A percentile compares a stretch with the other conserved stretches of the same genome.
Conservation (phyloP, 495 filamentous ascomycete genomes). For the Aspergillus ostianus region DNA sequence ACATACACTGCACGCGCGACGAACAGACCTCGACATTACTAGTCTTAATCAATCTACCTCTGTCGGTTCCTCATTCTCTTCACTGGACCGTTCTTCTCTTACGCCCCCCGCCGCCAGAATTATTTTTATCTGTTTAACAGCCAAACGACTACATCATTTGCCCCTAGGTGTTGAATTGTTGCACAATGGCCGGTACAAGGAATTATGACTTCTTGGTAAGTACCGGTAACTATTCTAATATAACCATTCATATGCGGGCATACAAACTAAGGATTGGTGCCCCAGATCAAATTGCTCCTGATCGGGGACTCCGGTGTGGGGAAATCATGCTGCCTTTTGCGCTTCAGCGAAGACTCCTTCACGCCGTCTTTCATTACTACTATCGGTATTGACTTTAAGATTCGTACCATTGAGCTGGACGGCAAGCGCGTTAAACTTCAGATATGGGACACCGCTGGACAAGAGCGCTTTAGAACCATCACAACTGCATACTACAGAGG, state of each 20-base stretch:
- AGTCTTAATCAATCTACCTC: background rate
- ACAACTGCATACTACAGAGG: conserved; percentile 98
- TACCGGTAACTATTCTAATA: conserved; percentile 11
- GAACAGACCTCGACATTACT: background rate
- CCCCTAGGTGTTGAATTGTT: background rate
- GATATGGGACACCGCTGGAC: conserved; percentile 98
- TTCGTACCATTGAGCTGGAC: conserved; percentile 96
- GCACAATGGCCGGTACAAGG: conserved; percentile 85
- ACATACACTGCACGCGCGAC: background rate
- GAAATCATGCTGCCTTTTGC: conserved; percentile 96
- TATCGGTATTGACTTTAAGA: conserved; percentile 99
- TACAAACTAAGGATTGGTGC: conserved; percentile 9
- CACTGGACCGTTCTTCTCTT: background rate
- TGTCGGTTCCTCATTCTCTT: background rate
- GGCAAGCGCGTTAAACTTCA: conserved; percentile 98
- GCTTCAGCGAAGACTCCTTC: conserved; percentile 99
- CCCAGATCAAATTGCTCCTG: conserved; percentile 94
- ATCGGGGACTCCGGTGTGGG: conserved; percentile 98
- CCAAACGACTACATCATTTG: background rate
- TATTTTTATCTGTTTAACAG: background rate
- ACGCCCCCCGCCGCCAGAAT: no score
- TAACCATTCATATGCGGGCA: background rate
- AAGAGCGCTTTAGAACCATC: conserved; percentile 97
- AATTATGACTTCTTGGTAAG: conserved; percentile 98
- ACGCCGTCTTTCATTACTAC: conserved; percentile 98